phyloP scores from a whole-genome alignment of 129 eudicot genomes.

The Deinandra increscens region DNA sequence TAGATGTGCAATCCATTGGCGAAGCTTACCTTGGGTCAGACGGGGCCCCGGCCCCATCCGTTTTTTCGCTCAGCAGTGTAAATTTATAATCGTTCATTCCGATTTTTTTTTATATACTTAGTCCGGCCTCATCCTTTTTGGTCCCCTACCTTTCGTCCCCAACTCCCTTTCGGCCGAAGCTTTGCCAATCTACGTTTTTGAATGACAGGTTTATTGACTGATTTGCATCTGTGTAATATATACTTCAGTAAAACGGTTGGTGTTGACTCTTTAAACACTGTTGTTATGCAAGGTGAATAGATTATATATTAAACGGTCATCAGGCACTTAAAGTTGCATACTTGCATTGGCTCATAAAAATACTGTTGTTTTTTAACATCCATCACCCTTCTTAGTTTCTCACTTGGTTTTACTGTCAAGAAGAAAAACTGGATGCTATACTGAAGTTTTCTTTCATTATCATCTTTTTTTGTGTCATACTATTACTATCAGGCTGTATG shows the following conservation, averaged over 20 bases:
- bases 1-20: no score
- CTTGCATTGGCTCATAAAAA: not conserved
- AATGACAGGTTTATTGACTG: not conserved
- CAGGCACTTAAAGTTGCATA: not conserved
- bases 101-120: no score
- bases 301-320: not conserved
- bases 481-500: no score
- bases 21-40: no score
- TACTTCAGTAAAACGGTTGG: not conserved
- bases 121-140: no score
- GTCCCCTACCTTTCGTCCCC: no score
- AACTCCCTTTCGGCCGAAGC: no score
- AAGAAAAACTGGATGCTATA: not conserved
- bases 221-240: not conserved
- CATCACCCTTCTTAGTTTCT: not conserved
- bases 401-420: not conserved
- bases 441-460: not conserved
- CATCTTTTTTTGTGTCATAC: no score
- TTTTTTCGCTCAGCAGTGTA: no score
- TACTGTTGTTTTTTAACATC: not conserved
- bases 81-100: no score
- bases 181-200: not conserved
- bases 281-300: not conserved
- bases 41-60: no score
- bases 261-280: not conserved